Percentiles rank a stretch among this genome's conserved stretches.
These are phyloP conservation scores for Massarina eburnea DNA, from an alignment of 2,329 filamentous ascomycete species.

Conservation along the genomic window DNA sequence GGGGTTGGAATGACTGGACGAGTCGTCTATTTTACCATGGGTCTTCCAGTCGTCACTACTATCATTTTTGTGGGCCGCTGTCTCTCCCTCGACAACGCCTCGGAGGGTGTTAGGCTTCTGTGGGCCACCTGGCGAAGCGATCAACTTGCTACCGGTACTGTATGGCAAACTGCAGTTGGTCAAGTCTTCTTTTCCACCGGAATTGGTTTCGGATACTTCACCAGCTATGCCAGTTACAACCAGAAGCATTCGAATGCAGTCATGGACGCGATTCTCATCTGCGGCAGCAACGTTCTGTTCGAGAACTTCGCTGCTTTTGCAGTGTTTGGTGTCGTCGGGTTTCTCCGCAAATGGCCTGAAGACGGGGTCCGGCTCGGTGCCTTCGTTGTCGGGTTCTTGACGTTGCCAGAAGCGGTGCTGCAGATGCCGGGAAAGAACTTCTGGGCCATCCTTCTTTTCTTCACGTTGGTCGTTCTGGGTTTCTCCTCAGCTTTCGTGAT, in stretches of 20 bases:
- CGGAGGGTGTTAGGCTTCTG: constrained; percentile 54
- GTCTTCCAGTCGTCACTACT: constrained; percentile 15
- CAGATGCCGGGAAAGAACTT: constrained; percentile 61
- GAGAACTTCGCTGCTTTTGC: constrained; percentile 56
- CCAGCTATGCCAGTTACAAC: constrained; percentile 61
- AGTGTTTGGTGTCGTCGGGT: constrained; percentile 61
- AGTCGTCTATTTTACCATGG: constrained; percentile 25
- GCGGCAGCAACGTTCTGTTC: constrained; percentile 58
- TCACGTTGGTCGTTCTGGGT: constrained; percentile 60
- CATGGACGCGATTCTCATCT: constrained; percentile 60
- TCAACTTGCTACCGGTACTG: constrained; percentile 53
- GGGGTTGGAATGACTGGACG: constrained; percentile 20
- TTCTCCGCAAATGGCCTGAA: constrained; percentile 45
- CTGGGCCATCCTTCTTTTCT: constrained; percentile 61
- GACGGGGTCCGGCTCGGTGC: constrained; percentile 53
- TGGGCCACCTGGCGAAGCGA: constrained; percentile 54
- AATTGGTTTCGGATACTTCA: constrained; percentile 60
- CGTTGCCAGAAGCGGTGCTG: constrained; percentile 57
- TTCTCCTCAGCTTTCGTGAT: constrained; percentile 63
- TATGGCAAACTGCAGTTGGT: constrained; percentile 63
- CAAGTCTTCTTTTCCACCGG: constrained; percentile 64
- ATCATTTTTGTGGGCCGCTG: constrained; percentile 16
- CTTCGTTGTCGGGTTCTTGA: constrained; percentile 61
- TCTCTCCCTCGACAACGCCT: constrained; percentile 48
- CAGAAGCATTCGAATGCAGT: constrained; percentile 60